Conservation (phyloP, 495 filamentous ascomycete genomes). For the Hypoxylon lenormandii region DNA sequence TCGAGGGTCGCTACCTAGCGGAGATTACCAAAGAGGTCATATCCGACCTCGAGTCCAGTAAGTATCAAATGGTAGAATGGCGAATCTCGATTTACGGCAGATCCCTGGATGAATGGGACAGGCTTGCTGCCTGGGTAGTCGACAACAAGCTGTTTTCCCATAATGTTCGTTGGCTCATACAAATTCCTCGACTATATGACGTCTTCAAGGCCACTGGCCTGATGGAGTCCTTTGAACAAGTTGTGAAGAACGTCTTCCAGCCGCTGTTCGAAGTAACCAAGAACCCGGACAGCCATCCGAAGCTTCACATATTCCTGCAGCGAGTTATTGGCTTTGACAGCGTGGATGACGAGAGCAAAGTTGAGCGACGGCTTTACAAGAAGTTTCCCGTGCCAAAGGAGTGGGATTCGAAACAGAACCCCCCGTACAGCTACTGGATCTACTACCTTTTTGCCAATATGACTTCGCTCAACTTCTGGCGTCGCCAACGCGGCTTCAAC, state of each 20-base stretch:
- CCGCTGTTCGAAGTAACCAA: slow-evolving; percentile 95
- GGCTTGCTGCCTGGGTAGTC: slow-evolving; percentile 96
- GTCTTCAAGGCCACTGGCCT: slow-evolving; percentile 89
- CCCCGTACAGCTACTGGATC: slow-evolving; percentile 98
- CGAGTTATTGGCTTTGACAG: slow-evolving; percentile 96
- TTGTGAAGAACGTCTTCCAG: slow-evolving; percentile 91
- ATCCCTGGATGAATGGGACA: slow-evolving; percentile 95
- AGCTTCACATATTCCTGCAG: slow-evolving; percentile 94
- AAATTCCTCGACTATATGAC: slow-evolving; percentile 93
- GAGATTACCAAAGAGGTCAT: slow-evolving; percentile 99
- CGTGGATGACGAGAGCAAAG: slow-evolving; percentile 97
- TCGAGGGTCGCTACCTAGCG: slow-evolving; percentile 92
- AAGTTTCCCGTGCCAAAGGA: slow-evolving; percentile 91
- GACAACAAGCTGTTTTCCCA: slow-evolving; percentile 98
- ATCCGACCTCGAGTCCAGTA: slow-evolving; percentile 96
- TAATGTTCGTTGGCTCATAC: slow-evolving; percentile 97
- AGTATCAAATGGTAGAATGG: slow-evolving; percentile 99
- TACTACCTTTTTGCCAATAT: slow-evolving; percentile 97
- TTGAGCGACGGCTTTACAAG: slow-evolving; percentile 86
- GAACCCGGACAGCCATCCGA: slow-evolving; percentile 85
- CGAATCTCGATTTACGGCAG: slow-evolving; percentile 96
- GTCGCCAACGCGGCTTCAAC: slow-evolving; percentile 91
- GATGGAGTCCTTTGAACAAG: slow-evolving; percentile 89
- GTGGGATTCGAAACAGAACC: slow-evolving; percentile 93
- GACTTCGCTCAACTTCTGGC: slow-evolving; percentile 88